These are phyloP conservation scores for Eutrema heterophyllum DNA, from an alignment of 345 rosid species.

Conservation along the genomic window DNA sequence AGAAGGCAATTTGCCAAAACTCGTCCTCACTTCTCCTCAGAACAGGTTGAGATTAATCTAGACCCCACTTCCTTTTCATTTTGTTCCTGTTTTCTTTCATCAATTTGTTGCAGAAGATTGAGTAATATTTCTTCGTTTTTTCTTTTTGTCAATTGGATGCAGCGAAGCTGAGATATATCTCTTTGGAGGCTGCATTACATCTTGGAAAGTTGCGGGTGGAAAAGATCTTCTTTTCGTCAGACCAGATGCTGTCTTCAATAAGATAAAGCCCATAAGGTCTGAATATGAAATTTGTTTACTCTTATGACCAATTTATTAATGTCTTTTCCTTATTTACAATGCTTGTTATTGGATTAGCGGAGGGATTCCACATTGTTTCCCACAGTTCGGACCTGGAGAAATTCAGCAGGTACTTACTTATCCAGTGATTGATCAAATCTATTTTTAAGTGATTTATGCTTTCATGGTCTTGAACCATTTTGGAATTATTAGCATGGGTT, in stretches of 20 bases:
- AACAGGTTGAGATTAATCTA: slow-evolving; percentile 43
- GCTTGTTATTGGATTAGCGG: slow-evolving; percentile 51
- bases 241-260: slow-evolving; percentile 95
- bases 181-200: slow-evolving; percentile 85
- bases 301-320: not conserved
- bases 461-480: slow-evolving; percentile 2
- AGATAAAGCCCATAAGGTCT: slow-evolving; percentile 85
- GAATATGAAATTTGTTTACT: not conserved
- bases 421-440: not conserved
- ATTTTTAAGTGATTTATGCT: not conserved
- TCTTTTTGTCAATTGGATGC: not conserved
- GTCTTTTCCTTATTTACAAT: not conserved
- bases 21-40: slow-evolving; percentile 67
- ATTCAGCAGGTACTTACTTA: slow-evolving; percentile 66
- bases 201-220: slow-evolving; percentile 76
- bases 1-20: slow-evolving; percentile 78
- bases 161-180: slow-evolving; percentile 91
- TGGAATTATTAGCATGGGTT: slow-evolving; percentile 73
- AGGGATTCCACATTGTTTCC: slow-evolving; percentile 97
- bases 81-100: no score
- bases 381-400: slow-evolving; percentile 91
- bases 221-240: slow-evolving; percentile 85
- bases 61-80: not conserved
- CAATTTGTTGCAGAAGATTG: not conserved
- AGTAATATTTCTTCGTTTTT: not conserved